These are phyloP conservation scores for Rubia peregrina DNA, from an alignment of 305 asterid species.

Conservation along the genomic window DNA sequence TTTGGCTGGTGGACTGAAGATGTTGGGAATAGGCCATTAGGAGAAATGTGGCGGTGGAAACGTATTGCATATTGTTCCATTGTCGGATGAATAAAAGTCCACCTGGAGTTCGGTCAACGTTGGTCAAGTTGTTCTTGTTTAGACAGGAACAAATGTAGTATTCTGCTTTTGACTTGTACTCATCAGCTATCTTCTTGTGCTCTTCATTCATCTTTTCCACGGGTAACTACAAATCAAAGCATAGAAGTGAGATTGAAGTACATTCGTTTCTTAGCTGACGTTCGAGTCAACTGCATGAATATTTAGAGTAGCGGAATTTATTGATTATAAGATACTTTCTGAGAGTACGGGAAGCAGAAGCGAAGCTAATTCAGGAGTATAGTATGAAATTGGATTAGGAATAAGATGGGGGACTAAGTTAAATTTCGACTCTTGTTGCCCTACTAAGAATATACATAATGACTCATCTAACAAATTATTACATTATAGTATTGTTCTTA, in stretches of 20 bases:
- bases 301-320: too few relatives aligned
- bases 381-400: too few relatives aligned
- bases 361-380: too few relatives aligned
- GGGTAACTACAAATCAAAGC: constrained; percentile 35
- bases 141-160: constrained; percentile 52
- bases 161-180: constrained; percentile 47
- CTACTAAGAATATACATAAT: too few relatives aligned
- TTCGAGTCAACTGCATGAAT: too few relatives aligned
- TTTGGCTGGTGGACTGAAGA: constrained; percentile 27
- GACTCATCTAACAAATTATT: background rate
- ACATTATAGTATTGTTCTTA: too few relatives aligned
- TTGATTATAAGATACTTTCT: too few relatives aligned
- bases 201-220: constrained; percentile 13
- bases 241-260: background rate
- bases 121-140: constrained; percentile 34
- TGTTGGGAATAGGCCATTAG: constrained; percentile 52
- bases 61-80: constrained; percentile 95
- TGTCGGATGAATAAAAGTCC: constrained; percentile 63
- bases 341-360: too few relatives aligned
- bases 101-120: constrained; percentile 55
- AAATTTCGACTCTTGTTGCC: too few relatives aligned
- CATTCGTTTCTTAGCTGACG: too few relatives aligned
- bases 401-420: too few relatives aligned
- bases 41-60: constrained; percentile 44
- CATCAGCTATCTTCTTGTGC: constrained; percentile 24